phyloP scores from a whole-genome alignment of 1,284 basidiomycete species.

The Phylloboletellus chloephorus region DNA sequence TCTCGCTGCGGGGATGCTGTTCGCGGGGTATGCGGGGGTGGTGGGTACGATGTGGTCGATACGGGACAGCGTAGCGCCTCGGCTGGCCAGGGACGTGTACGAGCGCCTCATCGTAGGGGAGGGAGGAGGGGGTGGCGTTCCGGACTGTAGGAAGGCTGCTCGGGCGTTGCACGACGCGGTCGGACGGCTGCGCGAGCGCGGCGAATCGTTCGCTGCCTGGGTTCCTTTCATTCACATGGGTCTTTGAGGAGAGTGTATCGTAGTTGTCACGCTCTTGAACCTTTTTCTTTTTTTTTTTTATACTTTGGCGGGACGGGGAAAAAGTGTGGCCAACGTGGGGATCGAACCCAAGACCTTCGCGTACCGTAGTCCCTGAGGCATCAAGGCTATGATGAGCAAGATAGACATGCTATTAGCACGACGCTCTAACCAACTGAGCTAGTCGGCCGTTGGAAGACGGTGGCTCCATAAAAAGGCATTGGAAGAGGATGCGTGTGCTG shows the following conservation, averaged over 20 bases:
- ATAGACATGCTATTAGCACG: conserved; percentile 32
- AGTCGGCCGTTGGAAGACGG: conserved; percentile 25
- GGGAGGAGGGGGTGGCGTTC: too few relatives aligned
- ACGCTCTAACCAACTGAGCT: conserved; percentile 31
- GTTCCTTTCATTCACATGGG: conserved; percentile 1
- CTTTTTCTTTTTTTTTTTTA: too few relatives aligned
- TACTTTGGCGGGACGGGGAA: too few relatives aligned
- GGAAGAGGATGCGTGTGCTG: too few relatives aligned
- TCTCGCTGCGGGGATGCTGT: conserved; percentile 1
- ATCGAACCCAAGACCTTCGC: conserved; percentile 35
- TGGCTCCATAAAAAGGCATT: too few relatives aligned
- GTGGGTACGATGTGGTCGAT: neutral
- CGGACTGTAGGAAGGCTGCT: neutral
- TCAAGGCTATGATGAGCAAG: too few relatives aligned
- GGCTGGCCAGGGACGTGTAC: neutral
- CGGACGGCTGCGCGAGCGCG: neutral
- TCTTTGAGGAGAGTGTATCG: neutral
- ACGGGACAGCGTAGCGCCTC: neutral
- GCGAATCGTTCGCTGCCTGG: neutral
- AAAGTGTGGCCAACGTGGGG: conserved; percentile 31
- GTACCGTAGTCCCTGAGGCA: conserved; percentile 12
- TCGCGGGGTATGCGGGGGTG: neutral
- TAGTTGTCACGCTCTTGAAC: too few relatives aligned
- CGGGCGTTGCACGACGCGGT: neutral
- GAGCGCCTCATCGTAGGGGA: neutral